phyloP scores from a whole-genome alignment of 306 rosid species.

The Citrullus amarus region DNA sequence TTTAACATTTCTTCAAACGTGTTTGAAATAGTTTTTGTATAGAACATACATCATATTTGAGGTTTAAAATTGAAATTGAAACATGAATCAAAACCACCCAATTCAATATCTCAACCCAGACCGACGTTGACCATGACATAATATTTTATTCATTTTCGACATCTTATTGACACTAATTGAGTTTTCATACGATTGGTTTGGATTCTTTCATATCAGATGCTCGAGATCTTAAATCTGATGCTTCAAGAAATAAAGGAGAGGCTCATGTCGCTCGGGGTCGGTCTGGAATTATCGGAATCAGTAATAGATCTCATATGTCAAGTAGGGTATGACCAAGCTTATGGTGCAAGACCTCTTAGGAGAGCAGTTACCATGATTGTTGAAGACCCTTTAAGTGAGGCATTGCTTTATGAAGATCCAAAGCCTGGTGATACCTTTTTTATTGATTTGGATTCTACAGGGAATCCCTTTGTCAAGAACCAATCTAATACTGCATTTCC shows the following conservation, averaged over 20 bases:
- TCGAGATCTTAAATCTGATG: slow-evolving; percentile 50
- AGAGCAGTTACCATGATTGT: slow-evolving; percentile 51
- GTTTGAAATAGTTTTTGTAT: neutral
- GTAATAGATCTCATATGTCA: slow-evolving; percentile 46
- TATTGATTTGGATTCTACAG: slow-evolving; percentile 61
- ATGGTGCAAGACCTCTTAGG: slow-evolving; percentile 80
- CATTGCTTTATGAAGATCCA: slow-evolving; percentile 44
- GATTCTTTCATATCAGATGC: slow-evolving; percentile 34
- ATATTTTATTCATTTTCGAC: neutral
- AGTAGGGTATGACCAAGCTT: slow-evolving; percentile 52
- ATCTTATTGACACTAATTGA: neutral
- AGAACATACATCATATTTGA: neutral
- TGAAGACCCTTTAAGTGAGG: slow-evolving; percentile 71
- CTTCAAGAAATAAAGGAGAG: slow-evolving; percentile 60
- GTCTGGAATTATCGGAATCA: slow-evolving; percentile 59
- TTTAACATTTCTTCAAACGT: neutral
- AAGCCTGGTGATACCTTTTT: slow-evolving; percentile 58
- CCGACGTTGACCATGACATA: neutral
- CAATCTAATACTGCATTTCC: slow-evolving; percentile 33
- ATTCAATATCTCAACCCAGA: neutral
- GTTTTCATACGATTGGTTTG: neutral
- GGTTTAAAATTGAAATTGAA: neutral
- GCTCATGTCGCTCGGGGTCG: slow-evolving; percentile 39
- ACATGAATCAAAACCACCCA: neutral
- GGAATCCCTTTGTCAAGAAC: slow-evolving; percentile 43